Conservation (phyloP, 2,329 filamentous ascomycete genomes). For the Xylariaceae sp. region DNA sequence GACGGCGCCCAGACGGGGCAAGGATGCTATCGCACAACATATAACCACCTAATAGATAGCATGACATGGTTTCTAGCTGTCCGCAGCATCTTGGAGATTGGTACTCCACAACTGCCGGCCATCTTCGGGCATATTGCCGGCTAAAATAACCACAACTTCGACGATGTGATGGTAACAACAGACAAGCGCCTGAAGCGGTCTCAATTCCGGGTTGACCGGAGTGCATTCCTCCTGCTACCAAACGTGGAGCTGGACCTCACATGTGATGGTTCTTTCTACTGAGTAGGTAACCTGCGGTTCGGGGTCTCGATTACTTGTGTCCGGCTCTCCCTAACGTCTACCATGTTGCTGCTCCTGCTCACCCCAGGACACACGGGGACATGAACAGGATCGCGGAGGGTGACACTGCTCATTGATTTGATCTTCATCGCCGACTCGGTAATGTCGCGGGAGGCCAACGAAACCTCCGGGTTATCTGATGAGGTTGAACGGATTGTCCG, state of each 20-base stretch:
- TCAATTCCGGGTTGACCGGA: background rate
- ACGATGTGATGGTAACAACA: background rate
- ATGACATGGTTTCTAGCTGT: no score
- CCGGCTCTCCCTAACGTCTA: background rate
- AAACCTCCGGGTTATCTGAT: slow-evolving; percentile 1
- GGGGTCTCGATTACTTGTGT: no score
- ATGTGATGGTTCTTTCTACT: no score
- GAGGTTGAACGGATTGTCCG: slow-evolving; percentile 3
- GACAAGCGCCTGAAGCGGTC: background rate
- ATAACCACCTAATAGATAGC: no score
- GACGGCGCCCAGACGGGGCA: no score
- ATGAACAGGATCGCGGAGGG: background rate
- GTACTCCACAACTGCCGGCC: background rate
- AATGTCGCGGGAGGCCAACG: slow-evolving; percentile 1
- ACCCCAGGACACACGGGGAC: background rate
- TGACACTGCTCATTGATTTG: background rate
- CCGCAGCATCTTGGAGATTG: no score
- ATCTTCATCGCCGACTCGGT: background rate
- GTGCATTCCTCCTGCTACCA: background rate
- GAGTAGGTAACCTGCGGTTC: no score
- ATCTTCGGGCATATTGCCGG: background rate
- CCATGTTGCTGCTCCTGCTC: background rate
- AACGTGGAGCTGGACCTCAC: no score
- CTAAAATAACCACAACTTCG: background rate
- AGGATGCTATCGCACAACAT: no score